phyloP scores from a whole-genome alignment of 495 filamentous ascomycete genomes.

The Astrocystis sublimbata region DNA sequence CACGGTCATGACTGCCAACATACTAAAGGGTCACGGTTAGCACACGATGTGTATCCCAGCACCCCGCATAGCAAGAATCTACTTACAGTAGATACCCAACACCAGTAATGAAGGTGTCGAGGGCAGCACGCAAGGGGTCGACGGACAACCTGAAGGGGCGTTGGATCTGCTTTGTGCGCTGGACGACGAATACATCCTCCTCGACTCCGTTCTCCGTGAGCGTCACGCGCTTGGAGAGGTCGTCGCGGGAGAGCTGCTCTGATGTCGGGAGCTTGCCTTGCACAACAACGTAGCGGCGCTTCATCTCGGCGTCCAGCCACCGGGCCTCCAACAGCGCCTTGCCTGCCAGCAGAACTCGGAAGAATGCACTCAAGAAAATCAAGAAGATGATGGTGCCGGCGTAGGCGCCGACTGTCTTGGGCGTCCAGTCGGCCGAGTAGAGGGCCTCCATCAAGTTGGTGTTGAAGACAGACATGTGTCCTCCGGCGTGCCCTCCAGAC shows the following conservation, averaged over 20 bases:
- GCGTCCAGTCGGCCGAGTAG: constrained; percentile 74
- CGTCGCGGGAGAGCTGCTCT: constrained; percentile 51
- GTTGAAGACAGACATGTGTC: constrained; percentile 58
- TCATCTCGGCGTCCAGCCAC: constrained; percentile 63
- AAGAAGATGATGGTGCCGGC: constrained; percentile 88
- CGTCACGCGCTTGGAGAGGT: constrained; percentile 58
- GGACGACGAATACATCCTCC: constrained; percentile 71
- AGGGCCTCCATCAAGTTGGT: constrained; percentile 67
- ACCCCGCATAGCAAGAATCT: not conserved
- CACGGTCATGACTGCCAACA: constrained; percentile 98
- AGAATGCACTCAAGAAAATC: constrained; percentile 67
- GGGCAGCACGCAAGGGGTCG: constrained; percentile 69
- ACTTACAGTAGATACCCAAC: constrained; percentile 89
- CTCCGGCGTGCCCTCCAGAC: constrained; percentile 30
- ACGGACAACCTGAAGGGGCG: constrained; percentile 77
- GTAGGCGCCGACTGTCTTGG: constrained; percentile 65
- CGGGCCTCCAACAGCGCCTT: constrained; percentile 55
- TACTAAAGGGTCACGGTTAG: constrained; percentile 55
- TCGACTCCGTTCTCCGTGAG: constrained; percentile 69
- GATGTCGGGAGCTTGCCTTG: constrained; percentile 61
- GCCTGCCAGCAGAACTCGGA: constrained; percentile 67
- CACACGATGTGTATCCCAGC: not conserved
- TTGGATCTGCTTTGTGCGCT: constrained; percentile 45
- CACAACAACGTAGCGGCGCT: constrained; percentile 74
- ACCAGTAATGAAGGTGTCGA: constrained; percentile 69